phyloP scores from a whole-genome alignment of 768 basidiomycete species.

The Tylopilus sp. region DNA sequence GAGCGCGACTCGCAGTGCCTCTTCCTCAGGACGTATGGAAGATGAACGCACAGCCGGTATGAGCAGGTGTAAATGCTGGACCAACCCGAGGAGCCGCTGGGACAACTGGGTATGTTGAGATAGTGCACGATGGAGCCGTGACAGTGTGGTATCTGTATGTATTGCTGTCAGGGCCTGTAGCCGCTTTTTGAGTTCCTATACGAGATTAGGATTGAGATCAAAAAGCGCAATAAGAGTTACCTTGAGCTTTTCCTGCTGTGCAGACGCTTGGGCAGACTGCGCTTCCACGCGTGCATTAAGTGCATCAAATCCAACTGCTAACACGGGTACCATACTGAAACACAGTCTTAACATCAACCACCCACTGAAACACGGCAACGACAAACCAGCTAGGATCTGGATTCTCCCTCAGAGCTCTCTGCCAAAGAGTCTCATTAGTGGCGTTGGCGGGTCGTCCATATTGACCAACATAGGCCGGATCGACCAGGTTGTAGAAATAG shows the following conservation, averaged over 20 bases:
- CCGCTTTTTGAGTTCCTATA: conserved; percentile 64
- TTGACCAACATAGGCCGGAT: conserved; percentile 57
- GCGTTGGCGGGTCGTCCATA: conserved; percentile 74
- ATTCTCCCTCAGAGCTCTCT: conserved; percentile 75
- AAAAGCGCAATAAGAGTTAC: conserved; percentile 26
- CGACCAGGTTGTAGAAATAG: conserved; percentile 82
- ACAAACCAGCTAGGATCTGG: conserved; percentile 73
- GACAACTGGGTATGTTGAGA: conserved; percentile 65
- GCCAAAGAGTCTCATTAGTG: conserved; percentile 70
- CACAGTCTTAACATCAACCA: not conserved
- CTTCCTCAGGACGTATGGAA: conserved; percentile 77
- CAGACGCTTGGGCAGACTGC: conserved; percentile 61
- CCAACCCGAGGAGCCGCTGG: conserved; percentile 64
- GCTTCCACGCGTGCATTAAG: conserved; percentile 75
- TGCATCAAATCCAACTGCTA: conserved; percentile 81
- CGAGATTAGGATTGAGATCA: conserved; percentile 5
- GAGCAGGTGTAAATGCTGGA: conserved; percentile 75
- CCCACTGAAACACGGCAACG: not conserved
- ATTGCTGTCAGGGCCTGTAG: conserved; percentile 57
- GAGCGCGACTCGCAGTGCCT: conserved; percentile 62
- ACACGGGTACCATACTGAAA: conserved; percentile 68
- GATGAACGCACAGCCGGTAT: conserved; percentile 74
- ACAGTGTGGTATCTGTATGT: conserved; percentile 63
- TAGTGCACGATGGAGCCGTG: conserved; percentile 61
- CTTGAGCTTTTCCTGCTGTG: conserved; percentile 65